phyloP scores from a whole-genome alignment of 163 green algal species.

The Coccomyxa subellipsoidea region DNA sequence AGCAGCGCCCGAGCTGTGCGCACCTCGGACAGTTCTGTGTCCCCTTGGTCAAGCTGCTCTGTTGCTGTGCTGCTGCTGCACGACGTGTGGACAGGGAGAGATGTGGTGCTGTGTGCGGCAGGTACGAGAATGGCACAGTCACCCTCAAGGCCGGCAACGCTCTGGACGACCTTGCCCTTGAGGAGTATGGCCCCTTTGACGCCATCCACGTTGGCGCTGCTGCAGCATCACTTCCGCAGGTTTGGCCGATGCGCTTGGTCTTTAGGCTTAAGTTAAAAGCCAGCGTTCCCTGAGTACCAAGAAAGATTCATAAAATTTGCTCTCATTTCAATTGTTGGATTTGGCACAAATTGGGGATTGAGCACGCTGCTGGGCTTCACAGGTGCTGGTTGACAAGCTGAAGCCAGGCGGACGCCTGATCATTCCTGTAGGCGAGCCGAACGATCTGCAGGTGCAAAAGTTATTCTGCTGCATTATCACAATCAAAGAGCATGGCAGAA shows the following conservation, averaged over 20 bases:
- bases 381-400: conserved; percentile 60
- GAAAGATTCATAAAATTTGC: too few species aligned
- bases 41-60: too few species aligned
- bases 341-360: too few species aligned
- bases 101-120: background rate
- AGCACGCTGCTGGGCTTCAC: too few species aligned
- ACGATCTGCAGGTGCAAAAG: background rate
- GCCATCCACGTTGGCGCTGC: conserved; percentile 81
- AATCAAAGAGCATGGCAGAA: too few species aligned
- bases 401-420: conserved; percentile 68
- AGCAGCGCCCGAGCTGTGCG: background rate
- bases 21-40: too few species aligned
- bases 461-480: background rate
- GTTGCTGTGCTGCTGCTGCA: background rate
- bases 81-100: background rate
- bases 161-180: background rate
- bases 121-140: background rate
- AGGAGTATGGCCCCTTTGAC: conserved; percentile 50
- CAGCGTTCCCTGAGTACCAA: too few species aligned
- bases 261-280: too few species aligned
- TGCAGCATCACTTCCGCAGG: conserved; percentile 46
- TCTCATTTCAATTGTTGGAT: too few species aligned
- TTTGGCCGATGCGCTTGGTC: background rate
- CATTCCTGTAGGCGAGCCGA: conserved; percentile 50
- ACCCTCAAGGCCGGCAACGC: background rate